Conservation (phyloP, 2,329 filamentous ascomycete genomes). For the Conoideocrella luteorostrata region DNA sequence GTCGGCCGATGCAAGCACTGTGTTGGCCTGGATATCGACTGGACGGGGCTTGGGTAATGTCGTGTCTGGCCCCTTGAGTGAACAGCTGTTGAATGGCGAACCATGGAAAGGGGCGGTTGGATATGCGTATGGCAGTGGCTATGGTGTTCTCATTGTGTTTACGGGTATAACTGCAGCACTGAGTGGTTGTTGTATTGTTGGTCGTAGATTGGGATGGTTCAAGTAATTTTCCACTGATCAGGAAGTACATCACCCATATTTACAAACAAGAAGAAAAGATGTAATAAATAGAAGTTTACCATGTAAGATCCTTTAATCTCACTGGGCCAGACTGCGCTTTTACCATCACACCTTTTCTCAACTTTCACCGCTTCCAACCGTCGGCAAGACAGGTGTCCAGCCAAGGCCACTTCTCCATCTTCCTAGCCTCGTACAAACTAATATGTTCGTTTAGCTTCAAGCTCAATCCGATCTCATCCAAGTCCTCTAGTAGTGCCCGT, state of each 20-base stretch:
- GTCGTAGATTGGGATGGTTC: too few species aligned
- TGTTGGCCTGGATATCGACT: conserved; percentile 48
- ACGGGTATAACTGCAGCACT: conserved; percentile 35
- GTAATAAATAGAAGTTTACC: too few species aligned
- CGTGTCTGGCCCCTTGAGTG: conserved; percentile 45
- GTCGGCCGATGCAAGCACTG: conserved; percentile 36
- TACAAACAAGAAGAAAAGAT: too few species aligned
- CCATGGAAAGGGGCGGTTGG: conserved; percentile 33
- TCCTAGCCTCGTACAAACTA: conserved; percentile 68
- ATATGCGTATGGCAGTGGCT: conserved; percentile 44
- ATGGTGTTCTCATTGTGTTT: conserved; percentile 49
- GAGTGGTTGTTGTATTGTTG: too few species aligned
- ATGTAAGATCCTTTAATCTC: too few species aligned
- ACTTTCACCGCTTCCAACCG: conserved; percentile 49
- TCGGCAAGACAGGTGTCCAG: conserved; percentile 69
- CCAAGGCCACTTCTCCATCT: conserved; percentile 79
- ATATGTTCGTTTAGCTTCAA: conserved; percentile 92
- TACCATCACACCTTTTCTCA: too few species aligned
- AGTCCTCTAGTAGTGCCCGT: conserved; percentile 86
- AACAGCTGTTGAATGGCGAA: conserved; percentile 36
- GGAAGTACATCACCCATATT: too few species aligned
- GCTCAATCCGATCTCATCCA: conserved; percentile 93
- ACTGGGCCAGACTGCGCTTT: too few species aligned
- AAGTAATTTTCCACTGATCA: too few species aligned
- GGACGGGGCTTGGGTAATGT: conserved; percentile 55